Percentiles rank a stretch among this genome's conserved stretches.
Evolutionary conservation across 768 basidiomycete genomes (phyloP).

Genomic region (Collybiopsis confluens): DNA sequence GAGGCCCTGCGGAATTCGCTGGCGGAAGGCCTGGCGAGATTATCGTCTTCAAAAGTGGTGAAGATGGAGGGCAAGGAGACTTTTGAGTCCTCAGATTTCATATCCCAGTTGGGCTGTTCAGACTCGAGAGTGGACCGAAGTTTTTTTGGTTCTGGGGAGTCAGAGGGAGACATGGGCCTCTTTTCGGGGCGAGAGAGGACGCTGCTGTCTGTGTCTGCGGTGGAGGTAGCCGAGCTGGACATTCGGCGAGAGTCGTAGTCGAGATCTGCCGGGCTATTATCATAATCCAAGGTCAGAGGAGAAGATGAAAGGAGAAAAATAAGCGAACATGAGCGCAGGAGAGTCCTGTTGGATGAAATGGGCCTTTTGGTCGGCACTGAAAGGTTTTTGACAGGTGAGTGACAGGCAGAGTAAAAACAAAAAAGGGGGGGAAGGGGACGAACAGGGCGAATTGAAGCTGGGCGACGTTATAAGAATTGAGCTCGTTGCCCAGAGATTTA

Average conservation of each 20-base stretch:
- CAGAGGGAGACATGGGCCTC: slow-evolving; percentile 50
- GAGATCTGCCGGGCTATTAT: slow-evolving; percentile 38
- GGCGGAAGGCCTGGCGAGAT: slow-evolving; percentile 25
- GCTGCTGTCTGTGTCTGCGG: slow-evolving; percentile 63
- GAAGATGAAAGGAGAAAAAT: slow-evolving; percentile 9
- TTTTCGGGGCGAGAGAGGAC: slow-evolving; percentile 59
- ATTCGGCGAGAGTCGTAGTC: slow-evolving; percentile 67
- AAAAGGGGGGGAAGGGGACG: slow-evolving; percentile 25
- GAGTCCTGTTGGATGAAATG: slow-evolving; percentile 41
- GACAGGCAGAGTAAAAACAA: slow-evolving; percentile 10
- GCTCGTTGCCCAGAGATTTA: slow-evolving; percentile 34
- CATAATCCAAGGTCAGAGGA: background rate
- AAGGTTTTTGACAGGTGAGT: slow-evolving; percentile 13
- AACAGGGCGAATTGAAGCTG: slow-evolving; percentile 62
- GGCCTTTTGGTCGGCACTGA: slow-evolving; percentile 39
- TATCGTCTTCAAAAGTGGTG: slow-evolving; percentile 60
- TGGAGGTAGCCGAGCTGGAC: slow-evolving; percentile 72
- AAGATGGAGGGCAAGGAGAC: slow-evolving; percentile 76
- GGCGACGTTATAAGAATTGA: slow-evolving; percentile 58
- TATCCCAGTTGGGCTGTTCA: slow-evolving; percentile 37
- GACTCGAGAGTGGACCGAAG: slow-evolving; percentile 29
- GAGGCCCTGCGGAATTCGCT: slow-evolving; percentile 59
- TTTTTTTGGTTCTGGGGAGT: slow-evolving; percentile 47
- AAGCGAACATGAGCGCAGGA: slow-evolving; percentile 40
- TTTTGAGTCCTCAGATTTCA: slow-evolving; percentile 37